Conservation (phyloP, 352 stramenopile species). For the Phytophthora lateralis region DNA sequence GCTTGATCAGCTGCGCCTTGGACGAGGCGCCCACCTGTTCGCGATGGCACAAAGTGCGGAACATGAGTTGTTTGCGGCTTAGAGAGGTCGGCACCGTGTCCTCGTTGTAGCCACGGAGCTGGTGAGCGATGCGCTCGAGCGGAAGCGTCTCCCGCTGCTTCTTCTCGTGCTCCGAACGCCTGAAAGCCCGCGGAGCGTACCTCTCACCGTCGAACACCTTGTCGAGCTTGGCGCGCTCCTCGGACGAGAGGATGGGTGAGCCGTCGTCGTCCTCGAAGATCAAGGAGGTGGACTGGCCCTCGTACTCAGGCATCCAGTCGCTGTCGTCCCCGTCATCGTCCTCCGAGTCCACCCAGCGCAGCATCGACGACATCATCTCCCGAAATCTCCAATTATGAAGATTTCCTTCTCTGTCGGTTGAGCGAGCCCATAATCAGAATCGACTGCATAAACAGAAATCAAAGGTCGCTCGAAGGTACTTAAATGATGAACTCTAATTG, state of each 20-base stretch:
- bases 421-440: conserved; percentile 22
- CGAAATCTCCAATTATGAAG: no score
- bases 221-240: conserved; percentile 58
- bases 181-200: conserved; percentile 66
- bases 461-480: no score
- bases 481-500: background rate
- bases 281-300: conserved; percentile 30
- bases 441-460: no score
- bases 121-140: conserved; percentile 70
- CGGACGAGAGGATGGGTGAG: conserved; percentile 46
- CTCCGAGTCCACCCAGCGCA: conserved; percentile 33
- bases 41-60: conserved; percentile 66
- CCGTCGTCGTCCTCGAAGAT: conserved; percentile 35
- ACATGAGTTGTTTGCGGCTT: conserved; percentile 46
- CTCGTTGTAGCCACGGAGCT: conserved; percentile 61
- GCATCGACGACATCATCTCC: conserved; percentile 31
- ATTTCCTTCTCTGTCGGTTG: conserved; percentile 9
- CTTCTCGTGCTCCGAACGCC: conserved; percentile 61
- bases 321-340: conserved; percentile 37
- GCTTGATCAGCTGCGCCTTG: conserved; percentile 64
- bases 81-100: conserved; percentile 9
- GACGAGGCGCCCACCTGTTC: conserved; percentile 70
- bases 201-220: conserved; percentile 70
- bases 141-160: conserved; percentile 52
- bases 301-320: conserved; percentile 37